Percentiles rank a stretch among this genome's conserved stretches.
These are phyloP conservation scores for Lactarius hatsudake DNA, from an alignment of 768 basidiomycete species.

Conservation along the genomic window DNA sequence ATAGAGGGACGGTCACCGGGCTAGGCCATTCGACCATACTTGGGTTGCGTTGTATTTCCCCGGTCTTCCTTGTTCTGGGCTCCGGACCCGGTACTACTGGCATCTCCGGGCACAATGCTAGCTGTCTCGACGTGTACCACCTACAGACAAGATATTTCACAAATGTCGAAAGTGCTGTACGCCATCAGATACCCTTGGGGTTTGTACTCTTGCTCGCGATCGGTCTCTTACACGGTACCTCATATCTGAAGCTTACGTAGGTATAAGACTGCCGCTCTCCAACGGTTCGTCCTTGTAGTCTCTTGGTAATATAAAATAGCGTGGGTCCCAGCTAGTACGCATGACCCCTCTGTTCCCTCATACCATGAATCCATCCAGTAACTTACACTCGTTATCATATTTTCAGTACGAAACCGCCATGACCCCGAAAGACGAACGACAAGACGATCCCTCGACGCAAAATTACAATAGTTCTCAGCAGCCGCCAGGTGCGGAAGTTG, in stretches of 20 bases:
- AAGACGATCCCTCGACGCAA: neutral
- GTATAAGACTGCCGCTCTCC: neutral
- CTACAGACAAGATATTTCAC: neutral
- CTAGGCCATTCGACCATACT: neutral
- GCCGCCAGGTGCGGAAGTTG: slow-evolving; percentile 13
- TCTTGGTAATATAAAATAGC: slow-evolving; percentile 12
- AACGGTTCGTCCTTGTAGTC: neutral
- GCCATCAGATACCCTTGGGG: neutral
- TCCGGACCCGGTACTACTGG: neutral
- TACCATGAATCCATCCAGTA: slow-evolving; percentile 7
- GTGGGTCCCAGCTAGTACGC: neutral
- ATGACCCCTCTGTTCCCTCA: neutral
- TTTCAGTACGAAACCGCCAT: neutral
- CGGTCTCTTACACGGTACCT: neutral
- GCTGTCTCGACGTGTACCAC: neutral
- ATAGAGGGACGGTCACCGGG: too few species aligned
- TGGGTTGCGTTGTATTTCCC: neutral
- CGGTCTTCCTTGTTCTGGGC: slow-evolving; percentile 5
- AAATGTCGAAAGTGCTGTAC: neutral
- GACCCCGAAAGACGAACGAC: neutral
- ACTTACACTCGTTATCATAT: slow-evolving; percentile 4
- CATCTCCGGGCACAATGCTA: slow-evolving; percentile 20
- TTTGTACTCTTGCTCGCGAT: neutral
- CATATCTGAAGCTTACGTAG: neutral
- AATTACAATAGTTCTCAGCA: neutral